Percentiles rank a stretch among this genome's conserved stretches.
phyloP scores from a whole-genome alignment of 208 protist species.

The Leishmania arabica region DNA sequence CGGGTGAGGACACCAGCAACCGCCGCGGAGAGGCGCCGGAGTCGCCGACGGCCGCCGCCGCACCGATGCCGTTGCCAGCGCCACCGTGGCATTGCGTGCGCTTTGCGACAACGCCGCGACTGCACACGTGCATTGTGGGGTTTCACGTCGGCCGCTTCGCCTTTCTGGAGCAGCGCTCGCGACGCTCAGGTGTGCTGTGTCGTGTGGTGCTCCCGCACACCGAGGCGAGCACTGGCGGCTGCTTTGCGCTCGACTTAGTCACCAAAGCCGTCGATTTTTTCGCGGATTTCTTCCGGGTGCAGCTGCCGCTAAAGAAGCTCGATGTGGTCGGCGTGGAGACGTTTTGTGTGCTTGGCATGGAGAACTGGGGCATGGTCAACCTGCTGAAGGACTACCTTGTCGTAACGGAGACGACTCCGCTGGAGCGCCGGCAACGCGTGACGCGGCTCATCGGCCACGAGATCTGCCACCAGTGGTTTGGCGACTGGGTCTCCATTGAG shows the following conservation, averaged over 20 bases:
- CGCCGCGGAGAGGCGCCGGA: background rate
- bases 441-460: constrained; percentile 94
- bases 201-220: constrained; percentile 59
- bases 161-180: constrained; percentile 68
- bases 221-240: constrained; percentile 37
- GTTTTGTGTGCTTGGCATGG: constrained; percentile 68
- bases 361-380: constrained; percentile 93
- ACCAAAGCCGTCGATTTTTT: constrained; percentile 84
- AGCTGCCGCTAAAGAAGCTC: constrained; percentile 92
- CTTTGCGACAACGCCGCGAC: constrained; percentile 49
- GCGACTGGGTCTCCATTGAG: constrained; percentile 93
- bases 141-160: constrained; percentile 94
- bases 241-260: constrained; percentile 92
- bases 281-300: constrained; percentile 85
- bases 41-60: background rate
- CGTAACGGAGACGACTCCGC: constrained; percentile 47
- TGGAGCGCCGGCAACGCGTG: constrained; percentile 75
- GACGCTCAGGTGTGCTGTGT: constrained; percentile 41
- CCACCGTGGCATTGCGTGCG: constrained; percentile 20
- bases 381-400: constrained; percentile 77
- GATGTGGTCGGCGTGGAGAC: constrained; percentile 63
- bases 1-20: background rate
- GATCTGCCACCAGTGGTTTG: constrained; percentile 95
- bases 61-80: background rate
- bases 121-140: constrained; percentile 68